Conservation (phyloP, 1,284 basidiomycete genomes). For the Laetiporus sulphureus region DNA sequence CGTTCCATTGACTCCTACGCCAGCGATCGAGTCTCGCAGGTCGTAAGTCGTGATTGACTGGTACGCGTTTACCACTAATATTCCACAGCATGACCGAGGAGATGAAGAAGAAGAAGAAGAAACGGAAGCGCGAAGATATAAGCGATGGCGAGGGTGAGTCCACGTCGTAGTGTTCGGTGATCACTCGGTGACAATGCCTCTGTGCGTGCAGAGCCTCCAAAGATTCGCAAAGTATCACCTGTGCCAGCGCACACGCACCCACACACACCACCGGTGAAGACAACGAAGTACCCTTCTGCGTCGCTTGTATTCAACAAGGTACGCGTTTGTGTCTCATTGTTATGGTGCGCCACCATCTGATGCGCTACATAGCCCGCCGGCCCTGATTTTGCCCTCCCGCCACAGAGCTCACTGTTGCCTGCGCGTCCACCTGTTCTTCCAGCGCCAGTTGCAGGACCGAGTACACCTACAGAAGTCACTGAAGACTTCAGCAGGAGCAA, state of each 20-base stretch:
- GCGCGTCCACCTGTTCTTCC: slow-evolving; percentile 60
- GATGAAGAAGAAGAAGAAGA: slow-evolving; percentile 76
- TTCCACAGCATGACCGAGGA: slow-evolving; percentile 35
- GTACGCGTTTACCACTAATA: too few relatives aligned
- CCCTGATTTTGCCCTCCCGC: slow-evolving; percentile 55
- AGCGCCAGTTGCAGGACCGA: slow-evolving; percentile 71
- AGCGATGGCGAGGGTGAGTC: slow-evolving; percentile 65
- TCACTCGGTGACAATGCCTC: neutral
- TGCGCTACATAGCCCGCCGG: slow-evolving; percentile 31
- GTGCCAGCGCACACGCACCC: slow-evolving; percentile 26
- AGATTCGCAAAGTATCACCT: slow-evolving; percentile 54
- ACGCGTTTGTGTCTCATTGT: slow-evolving; percentile 10
- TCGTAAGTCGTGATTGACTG: slow-evolving; percentile 35
- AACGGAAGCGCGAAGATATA: slow-evolving; percentile 74
- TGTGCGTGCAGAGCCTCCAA: slow-evolving; percentile 35
- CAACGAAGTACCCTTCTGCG: slow-evolving; percentile 41
- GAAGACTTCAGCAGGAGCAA: slow-evolving; percentile 87
- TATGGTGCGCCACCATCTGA: neutral
- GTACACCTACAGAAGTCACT: slow-evolving; percentile 71
- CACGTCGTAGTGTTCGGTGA: neutral
- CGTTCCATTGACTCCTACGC: slow-evolving; percentile 27
- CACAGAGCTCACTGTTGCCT: slow-evolving; percentile 45
- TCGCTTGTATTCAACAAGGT: slow-evolving; percentile 48
- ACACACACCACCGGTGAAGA: slow-evolving; percentile 38
- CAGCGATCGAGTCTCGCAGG: slow-evolving; percentile 33